These are phyloP conservation scores for Vitis labrusca DNA, from an alignment of 164 flowering plant genomes.

Conservation along the genomic window DNA sequence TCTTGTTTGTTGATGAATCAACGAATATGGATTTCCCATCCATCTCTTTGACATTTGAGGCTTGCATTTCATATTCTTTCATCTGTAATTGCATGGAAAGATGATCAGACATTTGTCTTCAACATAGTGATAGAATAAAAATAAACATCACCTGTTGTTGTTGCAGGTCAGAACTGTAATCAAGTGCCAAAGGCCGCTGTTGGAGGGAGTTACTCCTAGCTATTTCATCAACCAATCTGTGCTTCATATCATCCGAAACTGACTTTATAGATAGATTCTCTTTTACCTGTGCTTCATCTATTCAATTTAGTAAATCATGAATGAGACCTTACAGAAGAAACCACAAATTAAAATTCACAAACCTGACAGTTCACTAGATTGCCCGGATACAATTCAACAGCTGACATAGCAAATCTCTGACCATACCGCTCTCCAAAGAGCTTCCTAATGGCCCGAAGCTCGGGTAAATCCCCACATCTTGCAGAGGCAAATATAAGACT, in stretches of 20 bases:
- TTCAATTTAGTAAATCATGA: not conserved
- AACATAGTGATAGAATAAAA: not conserved
- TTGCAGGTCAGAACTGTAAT: conserved; percentile 34
- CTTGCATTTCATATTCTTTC: conserved; percentile 9
- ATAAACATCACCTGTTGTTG: conserved; percentile 22
- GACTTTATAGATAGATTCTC: conserved; percentile 43
- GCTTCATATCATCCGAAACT: conserved; percentile 54
- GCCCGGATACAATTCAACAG: conserved; percentile 61
- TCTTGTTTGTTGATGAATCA: conserved; percentile 9
- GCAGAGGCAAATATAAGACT: conserved; percentile 80
- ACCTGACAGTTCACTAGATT: conserved; percentile 74
- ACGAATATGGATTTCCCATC: conserved; percentile 9
- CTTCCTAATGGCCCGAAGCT: conserved; percentile 57
- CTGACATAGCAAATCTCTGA: conserved; percentile 39
- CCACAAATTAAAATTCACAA: not conserved
- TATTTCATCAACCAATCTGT: conserved; percentile 58
- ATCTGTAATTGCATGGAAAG: conserved; percentile 2
- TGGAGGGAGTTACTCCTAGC: conserved; percentile 35
- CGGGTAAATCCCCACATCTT: conserved; percentile 82
- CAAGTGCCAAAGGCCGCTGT: conserved; percentile 35
- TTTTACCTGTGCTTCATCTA: conserved; percentile 28
- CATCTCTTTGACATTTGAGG: conserved; percentile 9
- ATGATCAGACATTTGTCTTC: not conserved
- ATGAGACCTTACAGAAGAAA: not conserved
- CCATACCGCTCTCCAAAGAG: conserved; percentile 79